Percentiles rank a stretch among this genome's conserved stretches.
These are phyloP conservation scores for Aureobasidium sp. DNA, from an alignment of 2,329 filamentous ascomycete genomes.

Conservation along the genomic window DNA sequence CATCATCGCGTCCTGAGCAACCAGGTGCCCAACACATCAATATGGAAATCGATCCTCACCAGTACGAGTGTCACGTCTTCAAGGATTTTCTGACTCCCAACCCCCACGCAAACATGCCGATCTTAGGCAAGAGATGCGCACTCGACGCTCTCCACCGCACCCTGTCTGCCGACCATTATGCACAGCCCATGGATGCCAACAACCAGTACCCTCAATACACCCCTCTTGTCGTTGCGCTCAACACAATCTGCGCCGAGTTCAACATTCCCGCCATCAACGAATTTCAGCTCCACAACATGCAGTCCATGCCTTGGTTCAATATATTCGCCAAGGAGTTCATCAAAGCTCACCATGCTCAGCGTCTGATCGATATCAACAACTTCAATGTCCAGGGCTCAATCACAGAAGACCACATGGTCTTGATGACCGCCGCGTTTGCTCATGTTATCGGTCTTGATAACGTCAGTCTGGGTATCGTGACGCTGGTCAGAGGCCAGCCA, in stretches of 20 bases:
- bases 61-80: background rate
- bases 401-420: background rate
- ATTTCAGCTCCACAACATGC: background rate
- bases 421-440: background rate
- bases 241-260: background rate
- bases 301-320: background rate
- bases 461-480: background rate
- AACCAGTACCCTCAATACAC: background rate
- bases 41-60: background rate
- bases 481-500: background rate
- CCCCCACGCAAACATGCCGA: background rate
- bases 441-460: too few species aligned
- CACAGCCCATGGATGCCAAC: background rate
- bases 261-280: background rate
- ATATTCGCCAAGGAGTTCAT: background rate
- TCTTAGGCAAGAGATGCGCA: background rate
- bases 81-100: background rate
- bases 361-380: too few species aligned
- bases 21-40: background rate
- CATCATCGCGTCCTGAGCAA: background rate
- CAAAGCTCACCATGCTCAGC: background rate
- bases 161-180: background rate
- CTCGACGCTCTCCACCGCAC: background rate
- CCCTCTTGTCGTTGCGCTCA: background rate
- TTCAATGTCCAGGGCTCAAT: too few species aligned